Evolutionary conservation across 2,329 filamentous ascomycete genomes (phyloP).

Genomic region (Eutypella sp.): DNA sequence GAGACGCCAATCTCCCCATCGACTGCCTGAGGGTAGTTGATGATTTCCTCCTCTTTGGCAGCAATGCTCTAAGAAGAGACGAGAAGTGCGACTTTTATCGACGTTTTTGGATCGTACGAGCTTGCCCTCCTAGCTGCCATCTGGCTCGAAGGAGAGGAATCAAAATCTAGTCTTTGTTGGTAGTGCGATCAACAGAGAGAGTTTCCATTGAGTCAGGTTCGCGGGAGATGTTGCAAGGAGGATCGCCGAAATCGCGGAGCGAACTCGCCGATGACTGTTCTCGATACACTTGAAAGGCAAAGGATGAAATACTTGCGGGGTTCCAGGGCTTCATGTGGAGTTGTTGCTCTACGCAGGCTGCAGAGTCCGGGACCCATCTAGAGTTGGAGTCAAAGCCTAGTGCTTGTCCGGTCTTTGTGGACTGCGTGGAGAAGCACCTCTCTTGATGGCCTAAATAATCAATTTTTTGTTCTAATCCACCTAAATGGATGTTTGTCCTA

Average conservation of each 20-base stretch:
- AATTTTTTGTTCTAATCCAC: slow-evolving; percentile 20
- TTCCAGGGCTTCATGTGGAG: slow-evolving; percentile 13
- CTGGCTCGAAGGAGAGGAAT: slow-evolving; percentile 60
- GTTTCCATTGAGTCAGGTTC: slow-evolving; percentile 26
- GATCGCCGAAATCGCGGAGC: slow-evolving; percentile 24
- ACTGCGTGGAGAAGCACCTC: slow-evolving; percentile 17
- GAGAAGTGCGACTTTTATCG: slow-evolving; percentile 80
- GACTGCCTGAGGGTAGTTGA: slow-evolving; percentile 22
- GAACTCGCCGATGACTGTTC: slow-evolving; percentile 17
- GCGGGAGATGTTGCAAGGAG: slow-evolving; percentile 11
- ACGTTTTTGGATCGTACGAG: slow-evolving; percentile 86
- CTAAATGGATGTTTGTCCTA: slow-evolving; percentile 8
- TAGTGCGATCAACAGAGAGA: slow-evolving; percentile 80
- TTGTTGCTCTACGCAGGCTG: slow-evolving; percentile 16
- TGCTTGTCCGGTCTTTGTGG: slow-evolving; percentile 64
- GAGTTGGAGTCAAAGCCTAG: slow-evolving; percentile 92
- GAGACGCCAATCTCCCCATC: slow-evolving; percentile 44
- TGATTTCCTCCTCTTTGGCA: slow-evolving; percentile 41
- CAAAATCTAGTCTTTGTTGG: slow-evolving; percentile 94
- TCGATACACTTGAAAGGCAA: slow-evolving; percentile 9
- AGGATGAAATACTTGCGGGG: slow-evolving; percentile 6
- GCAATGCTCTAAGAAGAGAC: slow-evolving; percentile 43
- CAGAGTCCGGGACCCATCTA: slow-evolving; percentile 70
- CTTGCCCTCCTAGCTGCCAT: slow-evolving; percentile 55
- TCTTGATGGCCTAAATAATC: slow-evolving; percentile 4